Base-by-base conservation (phyloP, 2,329 filamentous ascomycete species). In the Coccinonectria pachysandricola region DNA sequence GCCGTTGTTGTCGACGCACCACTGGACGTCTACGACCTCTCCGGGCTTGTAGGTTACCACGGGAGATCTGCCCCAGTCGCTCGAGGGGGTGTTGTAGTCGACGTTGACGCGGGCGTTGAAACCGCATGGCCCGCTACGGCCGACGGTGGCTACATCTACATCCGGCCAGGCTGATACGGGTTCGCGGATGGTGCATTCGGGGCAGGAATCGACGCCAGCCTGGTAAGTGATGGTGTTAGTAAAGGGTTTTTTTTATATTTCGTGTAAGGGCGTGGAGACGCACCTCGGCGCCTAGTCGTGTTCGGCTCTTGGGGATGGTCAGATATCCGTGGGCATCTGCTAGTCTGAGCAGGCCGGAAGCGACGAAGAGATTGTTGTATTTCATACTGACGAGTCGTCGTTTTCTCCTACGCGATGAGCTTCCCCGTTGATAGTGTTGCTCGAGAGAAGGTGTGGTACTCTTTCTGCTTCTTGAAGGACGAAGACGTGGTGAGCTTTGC, bases 1-100 rank as follows among this genome's bases (percentile, higher is more conserved):
- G 0, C 67, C 67, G 36, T 70, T 71, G 46, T 68, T 49, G 38
- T 71, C 67, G 11, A 70, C 57, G 27, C 67, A 71, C 67, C 67
- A 71, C 41, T 67, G 50, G 0, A 70, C 65, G 13, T 65, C 59
- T 13, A 69, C 45, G 0, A 56, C 45, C 7, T 68, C 49, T 0
- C 65, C 66, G 0, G 59, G 47, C 0, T 46, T 45, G 44, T 68
- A 70, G 2, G 56, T 64, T 2, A 43, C 56, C 0, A 68, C 60
- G 0, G 56, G 46, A 0, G 47, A 27, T 7, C 43, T 50, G 12
- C 65, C 65, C 64, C 64, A 70, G 40, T 53, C 44, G 3, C 31
- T 32, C 0, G 44, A 41, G 0, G 65, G 65, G 24, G 55, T 49
- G 47, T 69, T 70, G 48, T 69, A 70, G 51, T 71, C 66, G 21